A percentile compares a stretch with the other conserved stretches of the same genome.
phyloP scores from a whole-genome alignment of 2,329 filamentous ascomycete species.

The Pleoardoris graminearum region DNA sequence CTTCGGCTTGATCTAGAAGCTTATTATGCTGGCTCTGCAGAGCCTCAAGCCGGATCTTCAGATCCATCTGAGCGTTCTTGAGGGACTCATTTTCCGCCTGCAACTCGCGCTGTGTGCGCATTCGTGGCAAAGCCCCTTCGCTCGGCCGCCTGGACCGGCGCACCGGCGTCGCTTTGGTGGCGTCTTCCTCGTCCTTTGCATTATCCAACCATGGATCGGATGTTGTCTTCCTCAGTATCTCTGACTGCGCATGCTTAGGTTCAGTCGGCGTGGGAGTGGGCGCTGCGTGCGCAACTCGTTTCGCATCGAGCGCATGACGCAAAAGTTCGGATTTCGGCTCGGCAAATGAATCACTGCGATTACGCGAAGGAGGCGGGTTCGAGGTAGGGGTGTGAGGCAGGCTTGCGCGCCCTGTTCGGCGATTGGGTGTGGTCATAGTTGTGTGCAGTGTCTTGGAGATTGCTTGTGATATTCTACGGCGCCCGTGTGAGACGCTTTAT shows the following conservation, averaged over 20 bases:
- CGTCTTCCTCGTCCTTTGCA: conserved; percentile 28
- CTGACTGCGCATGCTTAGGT: conserved; percentile 10
- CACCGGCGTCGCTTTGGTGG: conserved; percentile 19
- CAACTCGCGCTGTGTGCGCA: conserved; percentile 35
- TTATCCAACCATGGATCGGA: conserved; percentile 40
- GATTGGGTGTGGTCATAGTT: conserved; percentile 17
- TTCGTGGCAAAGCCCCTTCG: conserved; percentile 27
- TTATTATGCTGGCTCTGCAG: conserved; percentile 37
- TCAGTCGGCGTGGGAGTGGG: conserved; percentile 15
- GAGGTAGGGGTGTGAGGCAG: conserved; percentile 24
- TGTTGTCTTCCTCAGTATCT: conserved; percentile 25
- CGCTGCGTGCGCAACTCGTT: conserved; percentile 29
- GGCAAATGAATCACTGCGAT: conserved; percentile 19
- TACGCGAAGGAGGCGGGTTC: conserved; percentile 11
- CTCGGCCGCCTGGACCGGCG: conserved; percentile 30
- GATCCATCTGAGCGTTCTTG: conserved; percentile 32
- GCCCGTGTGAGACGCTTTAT: conserved; percentile 1
- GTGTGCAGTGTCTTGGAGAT: conserved; percentile 11
- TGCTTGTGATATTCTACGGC: background rate
- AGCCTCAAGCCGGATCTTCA: conserved; percentile 38
- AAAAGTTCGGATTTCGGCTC: conserved; percentile 42
- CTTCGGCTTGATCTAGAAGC: conserved; percentile 31
- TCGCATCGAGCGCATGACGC: conserved; percentile 38
- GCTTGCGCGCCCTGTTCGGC: conserved; percentile 19
- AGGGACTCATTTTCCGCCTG: conserved; percentile 32